Evolutionary conservation across 345 rosid genomes (phyloP).

Genomic region (Corchorus olitorius): DNA sequence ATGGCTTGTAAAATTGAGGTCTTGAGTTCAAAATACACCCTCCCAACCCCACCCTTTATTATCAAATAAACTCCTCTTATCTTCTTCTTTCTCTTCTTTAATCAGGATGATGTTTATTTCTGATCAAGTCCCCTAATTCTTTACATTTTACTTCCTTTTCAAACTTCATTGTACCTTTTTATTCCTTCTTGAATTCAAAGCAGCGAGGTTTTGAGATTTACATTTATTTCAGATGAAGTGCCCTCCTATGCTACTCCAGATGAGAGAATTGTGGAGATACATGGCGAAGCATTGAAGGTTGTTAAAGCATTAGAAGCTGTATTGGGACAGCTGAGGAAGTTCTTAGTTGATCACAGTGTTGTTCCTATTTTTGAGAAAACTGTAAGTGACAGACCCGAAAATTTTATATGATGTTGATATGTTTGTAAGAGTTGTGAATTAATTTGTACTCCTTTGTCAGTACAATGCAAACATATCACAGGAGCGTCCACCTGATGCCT

Average conservation of each 20-base stretch:
- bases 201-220: not conserved
- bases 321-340: constrained; percentile 39
- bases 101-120: not conserved
- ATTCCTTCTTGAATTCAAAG: not conserved
- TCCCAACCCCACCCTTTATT: not conserved
- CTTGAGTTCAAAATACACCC: not conserved
- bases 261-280: constrained; percentile 40
- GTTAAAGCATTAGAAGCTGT: constrained; percentile 37
- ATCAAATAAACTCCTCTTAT: not conserved
- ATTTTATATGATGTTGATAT: not conserved
- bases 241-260: constrained; percentile 42
- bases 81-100: not conserved
- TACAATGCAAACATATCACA: constrained; percentile 33
- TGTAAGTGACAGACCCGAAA: constrained; percentile 28
- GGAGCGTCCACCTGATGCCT: constrained; percentile 32
- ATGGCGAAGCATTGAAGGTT: constrained; percentile 38
- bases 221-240: constrained; percentile 28
- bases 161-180: not conserved
- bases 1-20: not conserved
- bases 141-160: not conserved
- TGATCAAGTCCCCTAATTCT: not conserved
- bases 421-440: not conserved
- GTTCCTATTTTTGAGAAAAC: constrained; percentile 46
- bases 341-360: constrained; percentile 40
- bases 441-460: constrained; percentile 23